Evolutionary conservation across 192 early-diverging fungal species (phyloP), one percentile per base, ranked within the genome.

Genomic region (Radiomyces spectabilis): DNA sequence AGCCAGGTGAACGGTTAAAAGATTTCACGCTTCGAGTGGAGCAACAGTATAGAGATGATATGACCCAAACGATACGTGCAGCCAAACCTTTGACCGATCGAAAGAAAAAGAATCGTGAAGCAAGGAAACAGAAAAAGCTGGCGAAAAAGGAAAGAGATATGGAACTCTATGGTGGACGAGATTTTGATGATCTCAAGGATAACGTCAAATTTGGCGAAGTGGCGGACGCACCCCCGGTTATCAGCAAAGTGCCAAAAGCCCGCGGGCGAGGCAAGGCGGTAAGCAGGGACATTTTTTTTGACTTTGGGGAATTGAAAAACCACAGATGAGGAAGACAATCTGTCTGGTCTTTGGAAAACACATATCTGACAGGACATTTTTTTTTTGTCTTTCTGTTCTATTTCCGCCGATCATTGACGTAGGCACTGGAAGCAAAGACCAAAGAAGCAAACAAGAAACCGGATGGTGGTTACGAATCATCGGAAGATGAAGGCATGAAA

Each of bases 171-270:
- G 71, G 43, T 61, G 71, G 52, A 46, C 63, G 63, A 22, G 74
- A 82, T 41, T 82, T 67, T 48, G 72, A 75, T 46, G 66, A 76
- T 8, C 69, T 82, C 18, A 37, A 72, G 37, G 80, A 82, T 42
- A 63, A 70, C 19, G 63, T 82, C 10, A 63, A 68, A 31, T 74
- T 82, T 25, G 75, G 75, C 47, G 80, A 82, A 30, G 68, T 79
- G 10, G 80, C 63, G 0, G 61, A 77, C 29, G 80, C 80, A 38
- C 80, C 80, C 21, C 80, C 80, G 1, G 58, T 44, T 0, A 34
- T 82, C 16, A 77, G 61, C 26, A 56, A 69, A 7, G 16, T 76
- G 7, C 71, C 72, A 33, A 74, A 79, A 32, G 73, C 64, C 35
- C 64, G 74, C 53, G 68, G 64, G 19, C 61, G 61, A n/a, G 61